phyloP scores from a whole-genome alignment of 2,329 filamentous ascomycete genomes.

The Penicillium sclerotiorum region DNA sequence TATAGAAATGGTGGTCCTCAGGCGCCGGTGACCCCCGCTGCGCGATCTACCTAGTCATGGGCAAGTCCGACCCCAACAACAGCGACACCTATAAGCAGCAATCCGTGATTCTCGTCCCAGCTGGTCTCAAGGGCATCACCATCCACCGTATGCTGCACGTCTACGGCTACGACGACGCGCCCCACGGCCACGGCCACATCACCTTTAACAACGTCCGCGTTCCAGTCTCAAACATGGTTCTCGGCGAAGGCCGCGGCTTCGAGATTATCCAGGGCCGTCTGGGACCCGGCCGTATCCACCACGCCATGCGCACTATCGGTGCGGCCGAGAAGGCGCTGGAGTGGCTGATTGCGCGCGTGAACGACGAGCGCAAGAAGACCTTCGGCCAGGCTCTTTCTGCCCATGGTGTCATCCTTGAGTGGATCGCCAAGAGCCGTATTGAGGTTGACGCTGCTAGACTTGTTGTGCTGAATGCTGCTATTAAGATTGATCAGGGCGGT shows the following conservation, averaged over 20 bases:
- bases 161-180: constrained; percentile 97
- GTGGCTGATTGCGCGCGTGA: constrained; percentile 92
- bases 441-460: constrained; percentile 93
- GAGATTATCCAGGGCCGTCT: constrained; percentile 98
- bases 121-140: constrained; percentile 79
- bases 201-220: constrained; percentile 88
- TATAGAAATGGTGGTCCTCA: constrained; percentile 97
- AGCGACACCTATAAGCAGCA: constrained; percentile 83
- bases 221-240: constrained; percentile 78
- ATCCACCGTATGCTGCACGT: constrained; percentile 91
- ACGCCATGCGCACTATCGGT: constrained; percentile 94
- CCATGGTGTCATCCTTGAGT: constrained; percentile 93
- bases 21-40: constrained; percentile 92
- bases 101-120: constrained; percentile 87
- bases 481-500: constrained; percentile 87
- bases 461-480: constrained; percentile 88
- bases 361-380: constrained; percentile 85
- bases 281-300: constrained; percentile 93
- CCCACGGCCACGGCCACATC: constrained; percentile 94
- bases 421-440: constrained; percentile 87
- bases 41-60: constrained; percentile 94
- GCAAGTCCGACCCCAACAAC: constrained; percentile 80
- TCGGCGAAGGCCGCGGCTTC: constrained; percentile 92
- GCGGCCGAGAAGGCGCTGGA: constrained; percentile 89
- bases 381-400: constrained; percentile 86